Conservation (phyloP, 1,139 yeast species). For the Blastobotrys ciferrii region DNA sequence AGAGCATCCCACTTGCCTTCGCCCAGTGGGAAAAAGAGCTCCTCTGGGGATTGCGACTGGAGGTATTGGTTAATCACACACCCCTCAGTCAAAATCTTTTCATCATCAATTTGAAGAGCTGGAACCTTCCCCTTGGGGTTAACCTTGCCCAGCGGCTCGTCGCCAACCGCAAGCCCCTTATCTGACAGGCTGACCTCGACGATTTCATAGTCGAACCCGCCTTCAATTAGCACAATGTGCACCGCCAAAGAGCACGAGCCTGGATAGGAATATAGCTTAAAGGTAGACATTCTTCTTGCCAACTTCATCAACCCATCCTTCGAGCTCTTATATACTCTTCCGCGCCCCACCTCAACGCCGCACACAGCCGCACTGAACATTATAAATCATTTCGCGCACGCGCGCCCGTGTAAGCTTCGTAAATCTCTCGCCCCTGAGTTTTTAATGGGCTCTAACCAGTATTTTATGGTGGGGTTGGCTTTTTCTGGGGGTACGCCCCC, state of each 20-base stretch:
- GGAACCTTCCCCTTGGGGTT: slow-evolving; percentile 1
- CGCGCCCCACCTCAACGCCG: not conserved
- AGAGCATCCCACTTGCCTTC: not conserved
- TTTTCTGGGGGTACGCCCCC: too few relatives aligned
- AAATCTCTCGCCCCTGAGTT: not conserved
- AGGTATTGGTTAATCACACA: slow-evolving; percentile 2
- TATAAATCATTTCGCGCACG: too few relatives aligned
- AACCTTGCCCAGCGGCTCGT: not conserved
- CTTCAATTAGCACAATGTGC: slow-evolving; percentile 13
- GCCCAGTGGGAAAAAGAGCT: slow-evolving; percentile 6
- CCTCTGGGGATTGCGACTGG: slow-evolving; percentile 2
- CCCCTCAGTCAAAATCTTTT: not conserved
- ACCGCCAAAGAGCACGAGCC: slow-evolving; percentile 15
- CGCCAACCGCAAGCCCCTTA: not conserved
- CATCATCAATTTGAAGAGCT: not conserved
- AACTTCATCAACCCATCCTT: not conserved
- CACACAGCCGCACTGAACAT: too few relatives aligned
- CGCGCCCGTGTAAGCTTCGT: not conserved
- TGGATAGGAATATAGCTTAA: slow-evolving; percentile 13
- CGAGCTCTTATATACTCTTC: not conserved
- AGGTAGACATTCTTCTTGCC: not conserved
- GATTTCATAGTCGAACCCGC: slow-evolving; percentile 11
- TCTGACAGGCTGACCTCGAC: slow-evolving; percentile 3
- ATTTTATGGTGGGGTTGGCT: not conserved
- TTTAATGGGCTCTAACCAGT: too few relatives aligned